A percentile compares a stretch with the other conserved stretches of the same genome.
Conservation (phyloP, 2,329 filamentous ascomycete species). For the Aspergillus tamarii region DNA sequence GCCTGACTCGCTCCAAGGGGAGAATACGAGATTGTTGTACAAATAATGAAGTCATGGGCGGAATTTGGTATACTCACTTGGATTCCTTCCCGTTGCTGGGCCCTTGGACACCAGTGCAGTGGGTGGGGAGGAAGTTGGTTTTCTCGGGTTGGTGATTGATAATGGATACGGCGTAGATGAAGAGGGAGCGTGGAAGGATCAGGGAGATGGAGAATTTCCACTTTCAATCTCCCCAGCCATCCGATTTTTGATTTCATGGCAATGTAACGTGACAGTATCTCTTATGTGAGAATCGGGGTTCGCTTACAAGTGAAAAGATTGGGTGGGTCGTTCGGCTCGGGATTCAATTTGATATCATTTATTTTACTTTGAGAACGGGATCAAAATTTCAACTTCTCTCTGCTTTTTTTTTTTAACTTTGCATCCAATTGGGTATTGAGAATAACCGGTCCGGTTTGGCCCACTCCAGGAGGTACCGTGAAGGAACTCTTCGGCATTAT, state of each 20-base stretch:
- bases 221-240: constrained; percentile 3
- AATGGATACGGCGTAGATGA: background rate
- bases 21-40: background rate
- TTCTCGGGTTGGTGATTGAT: background rate
- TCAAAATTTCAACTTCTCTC: background rate
- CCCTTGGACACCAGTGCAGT: background rate
- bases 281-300: background rate
- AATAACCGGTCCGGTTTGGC: background rate
- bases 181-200: background rate
- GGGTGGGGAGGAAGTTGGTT: too few relatives aligned
- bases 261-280: background rate
- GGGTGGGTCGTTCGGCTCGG: background rate
- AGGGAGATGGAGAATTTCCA: background rate
- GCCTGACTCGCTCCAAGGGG: background rate
- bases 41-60: background rate
- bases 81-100: background rate
- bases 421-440: background rate
- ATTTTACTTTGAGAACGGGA: background rate
- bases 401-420: background rate
- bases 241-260: too few relatives aligned
- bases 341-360: background rate
- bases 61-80: background rate
- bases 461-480: constrained; percentile 8
- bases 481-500: background rate
- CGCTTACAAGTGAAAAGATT: background rate